Evolutionary conservation across 2,329 filamentous ascomycete genomes (phyloP), one percentile per base, ranked within the genome.

Genomic region (Cytospora mali): DNA sequence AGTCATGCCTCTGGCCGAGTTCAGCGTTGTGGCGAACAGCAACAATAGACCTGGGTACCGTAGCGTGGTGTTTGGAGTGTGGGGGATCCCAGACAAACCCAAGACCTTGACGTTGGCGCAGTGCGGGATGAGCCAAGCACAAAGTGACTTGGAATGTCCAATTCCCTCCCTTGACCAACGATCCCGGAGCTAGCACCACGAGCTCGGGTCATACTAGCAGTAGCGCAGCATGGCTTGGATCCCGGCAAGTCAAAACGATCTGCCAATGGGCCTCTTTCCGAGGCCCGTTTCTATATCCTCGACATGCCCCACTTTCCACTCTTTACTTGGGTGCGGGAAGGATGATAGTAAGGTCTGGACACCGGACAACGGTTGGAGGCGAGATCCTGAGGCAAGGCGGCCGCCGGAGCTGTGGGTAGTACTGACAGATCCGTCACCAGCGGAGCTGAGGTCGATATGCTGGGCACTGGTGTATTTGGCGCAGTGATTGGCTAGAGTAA

Each of bases 351-450:
- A 46, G 49, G 42, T 29, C 42, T 25, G 61, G 49, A 23, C 21
- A 33, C 29, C 31, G 48, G 58, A 50, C 29, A 16, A 25, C 29
- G 23, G n/a, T 23, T 28, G 35, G 33, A 27, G 55, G 64, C 49
- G 46, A 52, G 39, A 58, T 39, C 9, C 42, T 46, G 29, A 61
- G 49, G 29, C 49, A 53, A 59, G 55, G 64, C 64, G 61, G 64
- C 64, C 64, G 64, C 61, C 49, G 49, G 33, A 50, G 42, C 39
- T 18, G 35, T 53, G 27, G 35, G 60, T 62, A 48, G 55, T 54
- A 65, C 53, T 46, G 42, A 49, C 23, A 52, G 33, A 63, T 65
- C 61, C 61, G 49, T 61, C 64, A 56, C 25, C 21, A 27, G 60
- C 54, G 60, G 39, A 59, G 64, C 64, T 61, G 56, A 54, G 21